Percentiles rank a stretch among this genome's conserved stretches.
These are phyloP conservation scores for Fragilaria crotonensis DNA, from an alignment of 108 stramenopile species.

Conservation along the genomic window DNA sequence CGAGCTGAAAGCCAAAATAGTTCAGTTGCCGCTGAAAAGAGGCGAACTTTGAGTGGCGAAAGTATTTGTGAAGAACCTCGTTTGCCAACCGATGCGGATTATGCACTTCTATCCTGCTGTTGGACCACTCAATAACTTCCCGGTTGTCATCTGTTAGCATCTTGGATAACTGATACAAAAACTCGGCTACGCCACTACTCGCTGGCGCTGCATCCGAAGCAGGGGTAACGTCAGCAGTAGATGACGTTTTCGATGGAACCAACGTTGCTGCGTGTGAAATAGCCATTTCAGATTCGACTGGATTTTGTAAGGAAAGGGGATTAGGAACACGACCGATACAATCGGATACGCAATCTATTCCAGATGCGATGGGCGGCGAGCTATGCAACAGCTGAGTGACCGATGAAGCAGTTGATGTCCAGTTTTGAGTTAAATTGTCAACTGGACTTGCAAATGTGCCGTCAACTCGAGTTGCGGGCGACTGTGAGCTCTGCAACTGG, in stretches of 20 bases:
- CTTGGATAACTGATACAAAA: constrained; percentile 80
- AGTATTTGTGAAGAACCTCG: constrained; percentile 54
- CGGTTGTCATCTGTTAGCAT: constrained; percentile 81
- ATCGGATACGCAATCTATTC: neutral
- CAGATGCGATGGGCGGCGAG: too few species aligned
- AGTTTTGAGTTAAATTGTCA: too few species aligned
- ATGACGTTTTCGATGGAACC: neutral
- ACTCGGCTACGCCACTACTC: constrained; percentile 39
- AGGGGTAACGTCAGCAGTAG: neutral
- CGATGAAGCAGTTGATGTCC: too few species aligned
- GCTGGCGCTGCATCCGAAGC: neutral
- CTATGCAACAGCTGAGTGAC: too few species aligned
- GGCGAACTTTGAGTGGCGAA: constrained; percentile 87
- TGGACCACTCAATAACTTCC: constrained; percentile 77
- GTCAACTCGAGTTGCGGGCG: too few species aligned
- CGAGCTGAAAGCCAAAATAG: constrained; percentile 89
- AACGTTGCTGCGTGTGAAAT: neutral
- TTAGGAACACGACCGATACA: neutral
- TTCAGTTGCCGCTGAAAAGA: constrained; percentile 85
- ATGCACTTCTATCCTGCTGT: constrained; percentile 71
- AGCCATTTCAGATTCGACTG: neutral
- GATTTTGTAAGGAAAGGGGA: neutral
- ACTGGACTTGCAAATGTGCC: too few species aligned
- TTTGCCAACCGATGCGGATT: constrained; percentile 68
- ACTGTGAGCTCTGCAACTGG: too few species aligned